A percentile compares a stretch with the other conserved stretches of the same genome.
Conservation (phyloP, 2,329 filamentous ascomycete species). For the Stagonosporopsis chrysanthemi region DNA sequence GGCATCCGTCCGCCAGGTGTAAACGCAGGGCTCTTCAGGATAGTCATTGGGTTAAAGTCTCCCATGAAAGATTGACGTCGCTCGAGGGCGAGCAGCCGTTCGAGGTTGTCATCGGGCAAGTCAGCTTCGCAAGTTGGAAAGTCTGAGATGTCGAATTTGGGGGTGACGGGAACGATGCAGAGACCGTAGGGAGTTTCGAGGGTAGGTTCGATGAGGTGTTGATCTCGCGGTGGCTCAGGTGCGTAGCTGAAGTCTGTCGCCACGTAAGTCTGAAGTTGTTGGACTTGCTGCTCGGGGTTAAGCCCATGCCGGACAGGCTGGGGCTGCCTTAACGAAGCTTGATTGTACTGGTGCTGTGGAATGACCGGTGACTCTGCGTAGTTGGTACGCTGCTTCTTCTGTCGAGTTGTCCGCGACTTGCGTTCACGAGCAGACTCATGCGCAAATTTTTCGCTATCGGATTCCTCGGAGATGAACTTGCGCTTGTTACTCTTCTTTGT, state of each 20-base stretch:
- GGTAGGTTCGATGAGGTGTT: not conserved
- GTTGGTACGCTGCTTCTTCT: constrained; percentile 25
- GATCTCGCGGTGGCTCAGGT: not conserved
- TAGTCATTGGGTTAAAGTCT: not conserved
- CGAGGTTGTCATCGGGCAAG: constrained; percentile 7
- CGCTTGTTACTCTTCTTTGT: constrained; percentile 6
- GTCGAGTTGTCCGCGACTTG: not conserved
- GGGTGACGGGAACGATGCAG: constrained; percentile 4
- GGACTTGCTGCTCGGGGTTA: not conserved
- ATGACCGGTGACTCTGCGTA: constrained; percentile 16
- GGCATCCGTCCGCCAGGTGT: not conserved
- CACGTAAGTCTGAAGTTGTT: constrained; percentile 2
- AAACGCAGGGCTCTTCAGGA: constrained; percentile 8
- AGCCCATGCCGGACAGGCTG: not conserved
- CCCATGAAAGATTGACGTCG: constrained; percentile 5
- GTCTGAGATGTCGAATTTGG: constrained; percentile 8
- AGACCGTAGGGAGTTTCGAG: not conserved
- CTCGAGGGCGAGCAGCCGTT: constrained; percentile 10
- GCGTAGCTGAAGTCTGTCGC: not conserved
- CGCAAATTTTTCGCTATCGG: constrained; percentile 2
- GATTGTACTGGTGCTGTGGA: not conserved
- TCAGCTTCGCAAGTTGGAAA: constrained; percentile 9
- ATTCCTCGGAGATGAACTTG: constrained; percentile 2
- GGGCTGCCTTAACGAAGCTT: not conserved
- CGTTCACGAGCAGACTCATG: not conserved